Conservation (phyloP, 2,329 filamentous ascomycete species). For the Stenocarpella maydis region DNA sequence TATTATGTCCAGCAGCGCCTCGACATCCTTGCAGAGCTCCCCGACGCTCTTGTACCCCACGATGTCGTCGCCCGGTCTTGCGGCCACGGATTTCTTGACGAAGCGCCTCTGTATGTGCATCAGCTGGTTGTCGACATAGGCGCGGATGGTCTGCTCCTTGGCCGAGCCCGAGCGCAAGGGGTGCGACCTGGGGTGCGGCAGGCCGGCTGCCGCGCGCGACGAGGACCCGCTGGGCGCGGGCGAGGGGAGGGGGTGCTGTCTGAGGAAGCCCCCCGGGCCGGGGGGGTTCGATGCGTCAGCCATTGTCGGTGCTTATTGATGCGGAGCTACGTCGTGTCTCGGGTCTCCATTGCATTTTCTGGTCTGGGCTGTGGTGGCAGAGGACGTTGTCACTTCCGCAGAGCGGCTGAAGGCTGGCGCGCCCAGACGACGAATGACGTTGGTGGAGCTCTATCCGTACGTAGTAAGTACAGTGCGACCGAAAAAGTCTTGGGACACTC, state of each 20-base stretch:
- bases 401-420: neutral
- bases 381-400: neutral
- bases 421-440: neutral
- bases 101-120: slow-evolving; percentile 64
- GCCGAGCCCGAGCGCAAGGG: slow-evolving; percentile 63
- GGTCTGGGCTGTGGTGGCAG: neutral
- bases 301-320: slow-evolving; percentile 38
- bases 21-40: slow-evolving; percentile 78
- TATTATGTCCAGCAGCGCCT: slow-evolving; percentile 77
- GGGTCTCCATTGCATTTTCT: slow-evolving; percentile 30
- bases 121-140: slow-evolving; percentile 64
- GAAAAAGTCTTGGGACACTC: too few relatives aligned
- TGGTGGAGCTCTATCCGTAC: too few relatives aligned
- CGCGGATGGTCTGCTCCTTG: slow-evolving; percentile 67
- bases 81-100: slow-evolving; percentile 64
- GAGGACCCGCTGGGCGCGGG: slow-evolving; percentile 62
- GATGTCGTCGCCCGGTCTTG: slow-evolving; percentile 56
- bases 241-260: slow-evolving; percentile 54
- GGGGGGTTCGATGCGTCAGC: slow-evolving; percentile 36
- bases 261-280: slow-evolving; percentile 62
- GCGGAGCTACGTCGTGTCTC: neutral
- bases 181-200: slow-evolving; percentile 64
- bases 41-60: slow-evolving; percentile 67
- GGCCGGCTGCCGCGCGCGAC: slow-evolving; percentile 46
- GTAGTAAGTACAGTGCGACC: too few relatives aligned